Conservation (phyloP, 768 basidiomycete species). For the Boletus sp. region DNA sequence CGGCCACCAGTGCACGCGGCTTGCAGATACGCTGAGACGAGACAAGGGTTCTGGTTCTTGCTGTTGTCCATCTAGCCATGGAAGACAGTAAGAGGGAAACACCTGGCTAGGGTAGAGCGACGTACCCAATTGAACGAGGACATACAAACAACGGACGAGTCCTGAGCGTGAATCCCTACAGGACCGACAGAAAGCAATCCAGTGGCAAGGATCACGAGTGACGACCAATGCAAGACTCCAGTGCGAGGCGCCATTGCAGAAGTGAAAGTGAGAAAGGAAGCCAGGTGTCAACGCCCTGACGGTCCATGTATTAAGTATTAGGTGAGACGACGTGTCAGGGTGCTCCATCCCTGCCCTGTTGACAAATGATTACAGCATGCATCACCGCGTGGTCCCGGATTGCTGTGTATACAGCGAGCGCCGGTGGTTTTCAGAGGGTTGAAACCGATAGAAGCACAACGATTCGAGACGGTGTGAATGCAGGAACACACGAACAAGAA, state of each 20-base stretch:
- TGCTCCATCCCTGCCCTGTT: constrained; percentile 16
- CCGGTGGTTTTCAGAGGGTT: too few species aligned
- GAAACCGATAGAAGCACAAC: too few species aligned
- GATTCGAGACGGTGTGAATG: too few species aligned
- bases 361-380: constrained; percentile 8
- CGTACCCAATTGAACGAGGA: constrained; percentile 30
- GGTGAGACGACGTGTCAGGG: neutral
- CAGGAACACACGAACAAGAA: too few species aligned
- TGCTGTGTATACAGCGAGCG: neutral
- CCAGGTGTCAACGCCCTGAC: neutral
- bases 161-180: constrained; percentile 20
- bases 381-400: neutral
- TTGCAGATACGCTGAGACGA: constrained; percentile 43
- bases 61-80: constrained; percentile 39
- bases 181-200: constrained; percentile 21
- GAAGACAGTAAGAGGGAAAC: neutral
- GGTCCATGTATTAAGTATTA: neutral
- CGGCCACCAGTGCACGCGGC: constrained; percentile 42
- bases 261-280: neutral
- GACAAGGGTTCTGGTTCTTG: constrained; percentile 46
- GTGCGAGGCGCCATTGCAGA: constrained; percentile 9
- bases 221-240: constrained; percentile 8
- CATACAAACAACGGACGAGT: constrained; percentile 21
- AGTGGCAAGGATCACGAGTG: constrained; percentile 16
- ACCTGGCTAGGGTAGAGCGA: neutral